Evolutionary conservation across 2,329 filamentous ascomycete genomes (phyloP).

Genomic region (Botrytis fabae): DNA sequence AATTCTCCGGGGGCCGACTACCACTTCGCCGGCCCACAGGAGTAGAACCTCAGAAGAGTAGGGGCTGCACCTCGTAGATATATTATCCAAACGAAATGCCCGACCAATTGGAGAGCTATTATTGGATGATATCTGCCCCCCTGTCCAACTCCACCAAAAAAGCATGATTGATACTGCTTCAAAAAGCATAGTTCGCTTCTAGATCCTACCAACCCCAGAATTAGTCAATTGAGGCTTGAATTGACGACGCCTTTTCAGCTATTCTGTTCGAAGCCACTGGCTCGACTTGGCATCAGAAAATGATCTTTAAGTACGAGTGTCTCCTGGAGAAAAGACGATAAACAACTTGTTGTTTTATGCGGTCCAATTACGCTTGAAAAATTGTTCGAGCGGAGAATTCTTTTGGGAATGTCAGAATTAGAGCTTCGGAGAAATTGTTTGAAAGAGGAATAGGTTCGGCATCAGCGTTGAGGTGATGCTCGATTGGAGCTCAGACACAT

Average conservation of each 20-base stretch:
- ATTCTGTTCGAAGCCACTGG: slow-evolving; percentile 10
- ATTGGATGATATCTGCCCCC: not conserved
- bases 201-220: not conserved
- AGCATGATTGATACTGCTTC: not conserved
- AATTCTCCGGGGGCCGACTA: not conserved
- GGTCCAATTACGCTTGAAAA: not conserved
- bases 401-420: not conserved
- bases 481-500: not conserved
- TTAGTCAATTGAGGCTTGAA: slow-evolving; percentile 10
- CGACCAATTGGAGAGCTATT: not conserved
- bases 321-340: not conserved
- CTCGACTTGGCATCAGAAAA: not conserved
- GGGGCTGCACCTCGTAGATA: not conserved
- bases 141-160: not conserved
- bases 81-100: slow-evolving; percentile 1
- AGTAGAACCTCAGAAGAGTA: not conserved
- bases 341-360: not conserved
- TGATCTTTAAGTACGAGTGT: not conserved
- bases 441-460: not conserved
- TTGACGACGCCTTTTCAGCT: slow-evolving; percentile 20
- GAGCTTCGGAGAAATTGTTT: slow-evolving; percentile 1
- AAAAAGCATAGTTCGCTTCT: slow-evolving; percentile 12
- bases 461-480: not conserved
- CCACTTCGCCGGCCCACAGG: not conserved
- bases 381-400: not conserved